phyloP scores from a whole-genome alignment of 108 stramenopile genomes.

The Skeletonema potamos region DNA sequence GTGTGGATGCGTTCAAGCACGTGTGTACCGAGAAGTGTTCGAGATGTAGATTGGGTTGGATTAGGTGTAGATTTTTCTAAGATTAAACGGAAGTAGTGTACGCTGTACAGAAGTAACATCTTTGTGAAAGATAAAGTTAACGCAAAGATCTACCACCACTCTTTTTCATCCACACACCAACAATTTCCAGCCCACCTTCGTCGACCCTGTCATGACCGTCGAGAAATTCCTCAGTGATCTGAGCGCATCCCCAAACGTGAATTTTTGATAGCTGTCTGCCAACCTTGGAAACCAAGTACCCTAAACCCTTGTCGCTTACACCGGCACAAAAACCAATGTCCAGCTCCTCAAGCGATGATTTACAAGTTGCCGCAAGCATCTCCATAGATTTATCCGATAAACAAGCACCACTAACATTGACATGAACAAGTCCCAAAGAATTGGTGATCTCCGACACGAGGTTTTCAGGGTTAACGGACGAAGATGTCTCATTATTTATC shows the following conservation, averaged over 20 bases:
- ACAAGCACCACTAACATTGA: constrained; percentile 28
- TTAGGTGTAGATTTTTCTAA: too few relatives aligned
- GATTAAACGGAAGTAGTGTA: too few relatives aligned
- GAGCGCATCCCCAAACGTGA: constrained; percentile 81
- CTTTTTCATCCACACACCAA: constrained; percentile 87
- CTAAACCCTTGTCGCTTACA: constrained; percentile 73
- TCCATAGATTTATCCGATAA: constrained; percentile 57
- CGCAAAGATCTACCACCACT: constrained; percentile 51
- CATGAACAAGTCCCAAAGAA: constrained; percentile 37
- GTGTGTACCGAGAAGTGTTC: too few relatives aligned
- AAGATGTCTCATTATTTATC: constrained; percentile 4
- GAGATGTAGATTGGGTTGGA: too few relatives aligned
- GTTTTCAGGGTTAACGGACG: constrained; percentile 29
- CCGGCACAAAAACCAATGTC: constrained; percentile 72
- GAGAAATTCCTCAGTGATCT: constrained; percentile 75
- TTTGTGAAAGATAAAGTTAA: neutral
- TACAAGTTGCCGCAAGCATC: constrained; percentile 58
- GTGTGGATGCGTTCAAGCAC: too few relatives aligned
- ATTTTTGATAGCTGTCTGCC: constrained; percentile 62
- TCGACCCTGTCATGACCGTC: constrained; percentile 77
- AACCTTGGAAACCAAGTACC: constrained; percentile 68
- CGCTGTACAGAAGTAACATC: too few relatives aligned
- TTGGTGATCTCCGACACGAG: constrained; percentile 22
- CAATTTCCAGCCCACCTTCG: constrained; percentile 64
- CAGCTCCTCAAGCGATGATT: constrained; percentile 56